Conservation (phyloP, 768 basidiomycete genomes). For the Dioszegia aurantiaca region DNA sequence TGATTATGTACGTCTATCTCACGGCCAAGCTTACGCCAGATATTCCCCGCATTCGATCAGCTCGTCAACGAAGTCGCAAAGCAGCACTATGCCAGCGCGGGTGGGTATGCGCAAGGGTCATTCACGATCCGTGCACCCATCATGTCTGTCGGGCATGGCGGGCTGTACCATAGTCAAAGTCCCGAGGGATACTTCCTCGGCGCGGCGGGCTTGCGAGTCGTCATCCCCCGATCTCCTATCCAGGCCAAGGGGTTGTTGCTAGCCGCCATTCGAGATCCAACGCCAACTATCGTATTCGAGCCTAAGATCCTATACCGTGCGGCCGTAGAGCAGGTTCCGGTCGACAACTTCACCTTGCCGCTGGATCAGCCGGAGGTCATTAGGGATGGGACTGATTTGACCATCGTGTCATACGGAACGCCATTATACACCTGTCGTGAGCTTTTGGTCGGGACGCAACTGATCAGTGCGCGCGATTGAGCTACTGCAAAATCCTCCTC, state of each 20-base stretch:
- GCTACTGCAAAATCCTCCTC: slow-evolving; percentile 66
- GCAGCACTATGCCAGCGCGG: slow-evolving; percentile 82
- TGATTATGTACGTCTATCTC: slow-evolving; percentile 42
- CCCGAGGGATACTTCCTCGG: slow-evolving; percentile 91
- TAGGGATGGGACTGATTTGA: slow-evolving; percentile 73
- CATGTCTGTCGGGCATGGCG: slow-evolving; percentile 89
- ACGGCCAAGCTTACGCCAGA: slow-evolving; percentile 54
- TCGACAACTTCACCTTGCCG: slow-evolving; percentile 81
- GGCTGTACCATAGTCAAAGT: slow-evolving; percentile 89
- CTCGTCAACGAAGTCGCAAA: slow-evolving; percentile 95
- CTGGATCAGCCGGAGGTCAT: slow-evolving; percentile 77
- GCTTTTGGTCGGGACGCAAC: slow-evolving; percentile 6
- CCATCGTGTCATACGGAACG: slow-evolving; percentile 88
- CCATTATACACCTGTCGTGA: slow-evolving; percentile 74
- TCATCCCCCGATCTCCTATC: slow-evolving; percentile 90
- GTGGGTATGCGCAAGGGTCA: slow-evolving; percentile 57
- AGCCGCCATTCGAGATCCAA: slow-evolving; percentile 82
- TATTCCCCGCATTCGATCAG: slow-evolving; percentile 90
- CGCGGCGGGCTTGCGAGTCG: slow-evolving; percentile 85
- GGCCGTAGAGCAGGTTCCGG: slow-evolving; percentile 90
- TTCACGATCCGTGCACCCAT: slow-evolving; percentile 80
- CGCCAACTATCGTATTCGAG: slow-evolving; percentile 93
- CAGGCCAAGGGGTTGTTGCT: slow-evolving; percentile 93
- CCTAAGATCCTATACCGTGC: slow-evolving; percentile 91
- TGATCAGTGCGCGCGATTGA: slow-evolving; percentile 60